Percentiles rank a stretch among this genome's conserved stretches.
phyloP scores from a whole-genome alignment of 257 asterid species.

The Solanum chiquidenum region DNA sequence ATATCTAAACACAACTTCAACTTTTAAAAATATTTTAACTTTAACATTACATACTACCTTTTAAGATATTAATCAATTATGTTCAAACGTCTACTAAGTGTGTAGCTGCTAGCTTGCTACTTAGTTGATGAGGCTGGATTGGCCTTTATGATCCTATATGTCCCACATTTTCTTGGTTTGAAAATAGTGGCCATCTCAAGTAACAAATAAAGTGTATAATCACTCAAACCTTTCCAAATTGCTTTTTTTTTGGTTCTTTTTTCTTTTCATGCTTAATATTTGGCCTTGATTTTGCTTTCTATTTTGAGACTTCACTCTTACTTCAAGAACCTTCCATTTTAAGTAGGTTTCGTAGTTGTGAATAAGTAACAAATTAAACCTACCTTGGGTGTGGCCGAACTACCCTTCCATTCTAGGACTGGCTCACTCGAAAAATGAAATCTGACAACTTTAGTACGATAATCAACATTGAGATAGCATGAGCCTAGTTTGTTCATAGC shows the following conservation, averaged over 20 bases:
- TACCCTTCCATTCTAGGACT: neutral
- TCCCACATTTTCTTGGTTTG: neutral
- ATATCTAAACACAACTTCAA: neutral
- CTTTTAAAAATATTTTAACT: too few species aligned
- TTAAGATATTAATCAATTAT: neutral
- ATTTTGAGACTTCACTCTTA: neutral
- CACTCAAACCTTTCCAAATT: neutral
- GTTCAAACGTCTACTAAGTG: neutral
- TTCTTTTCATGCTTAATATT: neutral
- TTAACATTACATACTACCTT: neutral
- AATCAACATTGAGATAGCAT: neutral
- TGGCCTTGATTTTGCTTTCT: neutral
- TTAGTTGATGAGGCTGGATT: neutral
- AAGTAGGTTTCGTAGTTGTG: neutral
- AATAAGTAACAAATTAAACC: neutral
- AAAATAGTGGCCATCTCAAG: neutral
- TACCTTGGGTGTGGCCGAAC: neutral
- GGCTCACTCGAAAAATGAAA: neutral
- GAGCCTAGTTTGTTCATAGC: neutral
- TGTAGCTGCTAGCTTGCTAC: neutral
- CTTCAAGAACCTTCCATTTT: neutral
- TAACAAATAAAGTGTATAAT: neutral
- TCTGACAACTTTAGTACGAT: neutral
- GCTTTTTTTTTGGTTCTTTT: too few species aligned
- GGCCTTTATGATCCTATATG: neutral